These are phyloP conservation scores for Euryodendron excelsum DNA, from an alignment of 148 eudicot species.

Conservation along the genomic window DNA sequence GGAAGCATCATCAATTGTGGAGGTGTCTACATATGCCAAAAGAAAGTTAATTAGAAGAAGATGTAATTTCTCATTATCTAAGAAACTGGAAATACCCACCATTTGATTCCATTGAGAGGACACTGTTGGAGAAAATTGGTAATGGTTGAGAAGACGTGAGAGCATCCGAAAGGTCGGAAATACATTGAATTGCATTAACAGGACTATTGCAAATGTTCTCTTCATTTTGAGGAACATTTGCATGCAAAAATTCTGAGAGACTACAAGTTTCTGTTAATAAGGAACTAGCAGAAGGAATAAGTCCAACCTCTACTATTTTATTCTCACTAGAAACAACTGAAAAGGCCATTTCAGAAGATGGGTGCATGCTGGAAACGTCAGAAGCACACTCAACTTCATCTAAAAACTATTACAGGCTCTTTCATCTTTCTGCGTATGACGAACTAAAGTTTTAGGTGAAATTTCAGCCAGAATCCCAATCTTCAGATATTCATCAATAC, in stretches of 20 bases:
- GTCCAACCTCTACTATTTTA: conserved; percentile 14
- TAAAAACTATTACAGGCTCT: neutral
- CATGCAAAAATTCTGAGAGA: neutral
- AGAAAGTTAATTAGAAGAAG: neutral
- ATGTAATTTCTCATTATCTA: neutral
- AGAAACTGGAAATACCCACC: conserved; percentile 16
- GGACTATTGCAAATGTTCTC: conserved; percentile 10
- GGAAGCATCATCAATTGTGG: conserved; percentile 8
- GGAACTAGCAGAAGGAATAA: conserved; percentile 14
- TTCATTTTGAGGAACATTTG: conserved; percentile 1
- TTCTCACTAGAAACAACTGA: conserved; percentile 14
- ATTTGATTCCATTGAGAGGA: conserved; percentile 12
- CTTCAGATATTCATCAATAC: neutral
- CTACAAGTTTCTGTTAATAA: conserved; percentile 9
- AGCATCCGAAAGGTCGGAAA: conserved; percentile 6
- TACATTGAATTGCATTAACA: conserved; percentile 1
- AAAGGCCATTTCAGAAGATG: conserved; percentile 13
- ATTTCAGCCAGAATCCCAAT: neutral
- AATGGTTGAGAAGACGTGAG: conserved; percentile 8
- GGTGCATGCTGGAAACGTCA: conserved; percentile 13
- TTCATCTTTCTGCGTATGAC: conserved; percentile 5
- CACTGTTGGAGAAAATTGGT: conserved; percentile 13
- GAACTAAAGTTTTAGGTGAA: neutral
- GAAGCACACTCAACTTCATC: conserved; percentile 14
- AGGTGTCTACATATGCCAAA: conserved; percentile 14